Conservation (phyloP, 805 yeast genomes). For the Pichia heedii region DNA sequence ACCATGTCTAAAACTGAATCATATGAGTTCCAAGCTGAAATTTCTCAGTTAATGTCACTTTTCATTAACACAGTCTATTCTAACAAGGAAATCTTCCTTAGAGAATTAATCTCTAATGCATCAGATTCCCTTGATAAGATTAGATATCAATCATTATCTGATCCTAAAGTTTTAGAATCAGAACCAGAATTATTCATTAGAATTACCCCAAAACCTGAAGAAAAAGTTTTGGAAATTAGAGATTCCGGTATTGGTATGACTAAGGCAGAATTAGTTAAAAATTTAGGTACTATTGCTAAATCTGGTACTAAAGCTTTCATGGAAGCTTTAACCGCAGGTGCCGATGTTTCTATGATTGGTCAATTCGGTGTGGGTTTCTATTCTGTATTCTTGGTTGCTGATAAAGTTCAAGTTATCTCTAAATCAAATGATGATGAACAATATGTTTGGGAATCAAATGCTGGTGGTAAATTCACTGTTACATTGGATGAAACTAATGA, state of each 20-base stretch:
- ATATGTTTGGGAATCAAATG: constrained; percentile 99
- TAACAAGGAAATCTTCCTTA: constrained; percentile 96
- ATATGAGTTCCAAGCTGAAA: constrained; percentile 99
- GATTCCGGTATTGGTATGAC: constrained; percentile 99
- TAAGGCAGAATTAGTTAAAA: constrained; percentile 96
- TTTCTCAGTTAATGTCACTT: constrained; percentile 99
- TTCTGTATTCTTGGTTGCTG: constrained; percentile 98
- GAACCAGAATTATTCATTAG: constrained; percentile 97
- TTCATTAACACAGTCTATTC: constrained; percentile 99
- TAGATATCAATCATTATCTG: constrained; percentile 92
- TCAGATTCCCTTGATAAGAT: constrained; percentile 99
- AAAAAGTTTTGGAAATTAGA: constrained; percentile 90
- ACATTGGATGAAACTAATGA: constrained; percentile 83
- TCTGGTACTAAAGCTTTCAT: constrained; percentile 99
- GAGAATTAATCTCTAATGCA: constrained; percentile 98
- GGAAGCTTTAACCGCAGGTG: constrained; percentile 99
- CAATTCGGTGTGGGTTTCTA: constrained; percentile 99
- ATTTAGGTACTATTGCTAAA: constrained; percentile 99
- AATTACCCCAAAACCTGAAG: constrained; percentile 93
- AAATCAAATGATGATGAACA: constrained; percentile 99
- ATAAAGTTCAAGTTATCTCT: constrained; percentile 95
- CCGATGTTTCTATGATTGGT: constrained; percentile 99
- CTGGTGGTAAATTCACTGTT: constrained; percentile 98
- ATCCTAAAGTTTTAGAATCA: constrained; percentile 82
- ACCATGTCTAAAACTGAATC: constrained; percentile 51